These are phyloP conservation scores for Dioscorea alata DNA, from an alignment of 106 monocot species.

Conservation along the genomic window DNA sequence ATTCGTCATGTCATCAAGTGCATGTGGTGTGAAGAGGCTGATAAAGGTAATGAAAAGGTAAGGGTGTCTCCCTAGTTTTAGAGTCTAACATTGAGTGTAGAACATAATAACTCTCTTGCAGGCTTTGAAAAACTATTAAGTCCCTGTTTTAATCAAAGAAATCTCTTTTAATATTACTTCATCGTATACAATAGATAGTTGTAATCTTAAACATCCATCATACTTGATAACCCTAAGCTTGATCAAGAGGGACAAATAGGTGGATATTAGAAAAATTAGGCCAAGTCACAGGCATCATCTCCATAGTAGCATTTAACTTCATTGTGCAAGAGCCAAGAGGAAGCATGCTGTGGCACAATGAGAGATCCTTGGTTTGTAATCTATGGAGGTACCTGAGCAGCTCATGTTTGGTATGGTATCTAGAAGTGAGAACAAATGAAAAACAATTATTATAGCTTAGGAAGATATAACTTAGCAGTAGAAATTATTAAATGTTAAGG, in stretches of 20 bases:
- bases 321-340: slow-evolving; percentile 98
- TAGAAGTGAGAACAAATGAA: slow-evolving; percentile 16
- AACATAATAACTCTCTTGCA: too few relatives aligned
- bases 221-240: slow-evolving; percentile 90
- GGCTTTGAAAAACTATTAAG: too few relatives aligned
- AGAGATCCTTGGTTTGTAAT: slow-evolving; percentile 89
- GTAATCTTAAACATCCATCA: not conserved
- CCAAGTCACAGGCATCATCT: slow-evolving; percentile 98
- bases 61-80: too few relatives aligned
- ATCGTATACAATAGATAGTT: too few relatives aligned
- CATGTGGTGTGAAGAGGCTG: too few relatives aligned
- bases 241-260: slow-evolving; percentile 86
- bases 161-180: too few relatives aligned
- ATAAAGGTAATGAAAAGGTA: too few relatives aligned
- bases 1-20: too few relatives aligned
- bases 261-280: slow-evolving; percentile 83
- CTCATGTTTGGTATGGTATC: slow-evolving; percentile 97
- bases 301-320: slow-evolving; percentile 96
- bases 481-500: not conserved
- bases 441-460: too few relatives aligned
- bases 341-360: slow-evolving; percentile 98
- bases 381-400: slow-evolving; percentile 76
- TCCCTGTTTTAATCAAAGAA: too few relatives aligned
- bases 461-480: too few relatives aligned
- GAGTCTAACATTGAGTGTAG: too few relatives aligned